Evolutionary conservation across 2,329 filamentous ascomycete species (phyloP).

Genomic region (Pseudomassariella vexata): DNA sequence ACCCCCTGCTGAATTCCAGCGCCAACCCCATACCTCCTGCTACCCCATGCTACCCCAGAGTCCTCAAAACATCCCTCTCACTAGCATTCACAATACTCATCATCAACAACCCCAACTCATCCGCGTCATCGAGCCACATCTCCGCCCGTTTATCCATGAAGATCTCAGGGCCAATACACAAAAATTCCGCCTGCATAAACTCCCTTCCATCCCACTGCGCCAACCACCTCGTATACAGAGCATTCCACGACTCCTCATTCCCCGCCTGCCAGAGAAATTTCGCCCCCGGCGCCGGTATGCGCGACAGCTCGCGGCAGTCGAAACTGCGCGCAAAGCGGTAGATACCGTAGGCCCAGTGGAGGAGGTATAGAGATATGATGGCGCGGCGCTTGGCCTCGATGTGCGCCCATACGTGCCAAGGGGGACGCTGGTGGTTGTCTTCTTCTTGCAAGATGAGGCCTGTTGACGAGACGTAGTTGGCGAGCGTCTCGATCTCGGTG

Average conservation of each 20-base stretch:
- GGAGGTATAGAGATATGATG: constrained; percentile 25
- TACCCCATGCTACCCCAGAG: too few species aligned
- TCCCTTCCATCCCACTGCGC: constrained; percentile 24
- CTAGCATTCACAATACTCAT: constrained; percentile 20
- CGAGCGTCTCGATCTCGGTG: constrained; percentile 22
- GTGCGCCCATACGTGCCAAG: constrained; percentile 32
- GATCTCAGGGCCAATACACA: constrained; percentile 19
- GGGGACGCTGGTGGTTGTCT: constrained; percentile 19
- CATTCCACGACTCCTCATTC: constrained; percentile 25
- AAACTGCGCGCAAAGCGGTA: constrained; percentile 26
- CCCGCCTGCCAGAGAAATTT: constrained; percentile 31
- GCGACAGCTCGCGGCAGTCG: constrained; percentile 28
- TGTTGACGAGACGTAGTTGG: constrained; percentile 22
- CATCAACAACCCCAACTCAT: constrained; percentile 34
- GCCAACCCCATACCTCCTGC: too few species aligned
- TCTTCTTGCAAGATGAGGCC: constrained; percentile 30
- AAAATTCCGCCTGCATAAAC: constrained; percentile 26
- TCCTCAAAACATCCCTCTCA: constrained; percentile 1
- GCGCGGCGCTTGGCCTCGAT: constrained; percentile 51
- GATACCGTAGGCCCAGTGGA: constrained; percentile 33
- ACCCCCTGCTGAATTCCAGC: too few species aligned
- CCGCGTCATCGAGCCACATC: constrained; percentile 34
- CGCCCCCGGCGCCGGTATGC: constrained; percentile 30
- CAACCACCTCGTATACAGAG: constrained; percentile 25
- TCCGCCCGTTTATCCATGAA: constrained; percentile 26